These are phyloP conservation scores for Petunia axillaris DNA, from an alignment of 257 asterid species.

Conservation along the genomic window DNA sequence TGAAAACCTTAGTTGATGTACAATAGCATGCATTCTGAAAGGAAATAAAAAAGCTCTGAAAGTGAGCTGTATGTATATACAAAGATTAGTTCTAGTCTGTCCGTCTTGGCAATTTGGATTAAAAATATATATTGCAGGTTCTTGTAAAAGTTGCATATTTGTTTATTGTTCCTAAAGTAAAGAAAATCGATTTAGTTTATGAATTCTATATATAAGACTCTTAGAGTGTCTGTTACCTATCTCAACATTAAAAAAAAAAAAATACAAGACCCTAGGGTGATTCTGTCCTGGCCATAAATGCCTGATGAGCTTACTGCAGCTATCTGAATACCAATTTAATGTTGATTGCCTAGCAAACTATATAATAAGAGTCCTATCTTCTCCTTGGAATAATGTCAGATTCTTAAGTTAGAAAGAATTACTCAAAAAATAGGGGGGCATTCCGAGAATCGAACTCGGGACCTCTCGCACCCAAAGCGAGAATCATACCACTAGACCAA, in stretches of 20 bases:
- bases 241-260: no score
- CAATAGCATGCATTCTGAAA: neutral
- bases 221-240: no score
- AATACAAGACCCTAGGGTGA: neutral
- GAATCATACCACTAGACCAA: slow-evolving; percentile 92
- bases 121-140: no score
- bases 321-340: neutral
- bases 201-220: no score
- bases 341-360: neutral
- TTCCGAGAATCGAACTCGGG: slow-evolving; percentile 77
- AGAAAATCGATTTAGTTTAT: no score
- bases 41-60: neutral
- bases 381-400: neutral
- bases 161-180: no score
- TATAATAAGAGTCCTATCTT: no score
- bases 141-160: no score
- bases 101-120: neutral
- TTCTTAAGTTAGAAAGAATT: no score
- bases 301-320: neutral
- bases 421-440: slow-evolving; percentile 49
- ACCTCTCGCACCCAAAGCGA: slow-evolving; percentile 83
- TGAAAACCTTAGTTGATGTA: neutral
- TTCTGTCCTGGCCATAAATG: neutral
- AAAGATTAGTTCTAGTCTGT: neutral
- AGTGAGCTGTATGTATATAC: no score